Evolutionary conservation across 345 rosid genomes (phyloP).

Genomic region (Eutrema heterophyllum): DNA sequence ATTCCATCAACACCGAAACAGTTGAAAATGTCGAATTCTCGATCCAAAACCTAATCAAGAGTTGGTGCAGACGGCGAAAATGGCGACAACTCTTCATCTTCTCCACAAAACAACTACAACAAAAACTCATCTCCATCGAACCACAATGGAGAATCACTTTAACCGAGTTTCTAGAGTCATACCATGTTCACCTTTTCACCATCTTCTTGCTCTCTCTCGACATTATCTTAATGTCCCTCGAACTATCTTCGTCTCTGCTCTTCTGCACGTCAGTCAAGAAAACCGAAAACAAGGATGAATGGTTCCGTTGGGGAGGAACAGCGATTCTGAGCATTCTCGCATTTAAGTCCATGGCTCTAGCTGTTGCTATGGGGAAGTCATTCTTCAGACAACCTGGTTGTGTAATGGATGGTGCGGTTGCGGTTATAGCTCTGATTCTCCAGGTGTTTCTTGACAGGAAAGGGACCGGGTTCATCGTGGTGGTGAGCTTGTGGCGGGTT

Average conservation of each 20-base stretch:
- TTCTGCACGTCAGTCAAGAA: conserved; percentile 28
- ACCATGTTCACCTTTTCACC: conserved; percentile 31
- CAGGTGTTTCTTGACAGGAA: conserved; percentile 45
- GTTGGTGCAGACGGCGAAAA: conserved; percentile 43
- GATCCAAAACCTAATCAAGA: conserved; percentile 41
- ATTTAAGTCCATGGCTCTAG: conserved; percentile 38
- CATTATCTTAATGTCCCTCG: conserved; percentile 46
- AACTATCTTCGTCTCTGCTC: conserved; percentile 53
- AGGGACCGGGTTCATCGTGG: conserved; percentile 63
- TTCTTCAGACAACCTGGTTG: conserved; percentile 50
- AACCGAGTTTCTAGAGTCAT: conserved; percentile 42
- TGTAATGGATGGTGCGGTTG: conserved; percentile 48
- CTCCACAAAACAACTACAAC: conserved; percentile 8
- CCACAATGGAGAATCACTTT: conserved; percentile 47
- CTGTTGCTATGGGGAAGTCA: conserved; percentile 34
- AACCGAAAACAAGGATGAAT: background rate
- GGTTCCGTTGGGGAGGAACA: conserved; percentile 68
- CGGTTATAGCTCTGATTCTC: conserved; percentile 45
- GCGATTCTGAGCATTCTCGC: conserved; percentile 48
- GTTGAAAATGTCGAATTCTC: conserved; percentile 42
- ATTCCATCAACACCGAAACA: conserved; percentile 14
- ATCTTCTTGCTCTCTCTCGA: conserved; percentile 51
- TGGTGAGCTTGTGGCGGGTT: conserved; percentile 71
- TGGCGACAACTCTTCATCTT: conserved; percentile 45
- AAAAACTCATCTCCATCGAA: background rate